Percentiles rank a stretch among this genome's conserved stretches.
Conservation (phyloP, 1,139 yeast species). For the Debaryomyces sp. region DNA sequence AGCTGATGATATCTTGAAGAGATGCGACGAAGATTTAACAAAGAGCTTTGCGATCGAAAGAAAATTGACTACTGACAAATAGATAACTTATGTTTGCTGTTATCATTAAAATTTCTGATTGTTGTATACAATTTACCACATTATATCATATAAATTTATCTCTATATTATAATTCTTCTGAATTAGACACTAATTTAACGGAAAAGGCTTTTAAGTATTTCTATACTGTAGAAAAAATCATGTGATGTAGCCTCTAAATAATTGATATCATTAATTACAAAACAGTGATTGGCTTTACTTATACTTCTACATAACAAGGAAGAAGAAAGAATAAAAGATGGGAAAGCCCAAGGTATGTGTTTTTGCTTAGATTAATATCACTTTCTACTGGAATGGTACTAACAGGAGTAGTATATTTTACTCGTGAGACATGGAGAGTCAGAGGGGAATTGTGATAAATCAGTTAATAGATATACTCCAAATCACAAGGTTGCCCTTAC, state of each 20-base stretch:
- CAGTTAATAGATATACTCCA: slow-evolving; percentile 73
- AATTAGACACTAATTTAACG: slow-evolving; percentile 6
- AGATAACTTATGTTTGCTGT: background rate
- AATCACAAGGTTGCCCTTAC: slow-evolving; percentile 81
- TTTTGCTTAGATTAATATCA: background rate
- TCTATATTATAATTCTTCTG: slow-evolving; percentile 3
- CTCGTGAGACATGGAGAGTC: slow-evolving; percentile 90
- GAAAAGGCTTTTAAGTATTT: background rate
- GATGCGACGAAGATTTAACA: slow-evolving; percentile 62
- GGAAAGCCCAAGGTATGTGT: slow-evolving; percentile 61
- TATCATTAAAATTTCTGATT: background rate
- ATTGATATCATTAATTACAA: background rate
- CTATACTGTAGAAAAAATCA: background rate
- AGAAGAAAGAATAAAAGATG: slow-evolving; percentile 31
- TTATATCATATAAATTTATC: slow-evolving; percentile 4
- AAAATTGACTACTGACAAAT: slow-evolving; percentile 32
- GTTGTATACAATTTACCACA: background rate
- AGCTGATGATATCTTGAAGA: slow-evolving; percentile 67
- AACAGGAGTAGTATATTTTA: slow-evolving; percentile 57
- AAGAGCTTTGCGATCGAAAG: slow-evolving; percentile 62
- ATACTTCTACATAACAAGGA: background rate
- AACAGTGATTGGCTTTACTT: background rate
- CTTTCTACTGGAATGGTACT: slow-evolving; percentile 8
- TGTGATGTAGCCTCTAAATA: background rate
- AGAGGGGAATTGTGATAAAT: slow-evolving; percentile 82